These are phyloP conservation scores for Saussurea involucrata DNA, from an alignment of 129 eudicot genomes.

Conservation along the genomic window DNA sequence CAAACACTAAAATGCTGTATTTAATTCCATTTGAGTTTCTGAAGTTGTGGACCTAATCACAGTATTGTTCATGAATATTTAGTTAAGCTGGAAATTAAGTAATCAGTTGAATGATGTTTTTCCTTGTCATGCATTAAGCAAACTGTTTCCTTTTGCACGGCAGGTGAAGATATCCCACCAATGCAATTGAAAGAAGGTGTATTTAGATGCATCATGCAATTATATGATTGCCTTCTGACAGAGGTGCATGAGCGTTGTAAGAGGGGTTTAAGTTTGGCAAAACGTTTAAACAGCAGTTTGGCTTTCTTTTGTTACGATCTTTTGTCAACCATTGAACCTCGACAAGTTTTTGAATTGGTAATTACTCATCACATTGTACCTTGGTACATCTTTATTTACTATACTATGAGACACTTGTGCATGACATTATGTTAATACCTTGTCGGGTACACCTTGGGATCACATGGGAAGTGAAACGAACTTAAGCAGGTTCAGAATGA, in stretches of 20 bases:
- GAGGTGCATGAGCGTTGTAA: constrained; percentile 99
- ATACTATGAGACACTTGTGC: background rate
- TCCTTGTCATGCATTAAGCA: background rate
- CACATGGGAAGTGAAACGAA: background rate
- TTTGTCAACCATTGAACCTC: constrained; percentile 85
- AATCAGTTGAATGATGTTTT: constrained; percentile 1
- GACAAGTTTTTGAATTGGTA: constrained; percentile 99
- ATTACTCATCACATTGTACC: constrained; percentile 6
- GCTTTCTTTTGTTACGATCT: constrained; percentile 98
- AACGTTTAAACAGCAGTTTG: constrained; percentile 89
- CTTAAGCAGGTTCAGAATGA: background rate
- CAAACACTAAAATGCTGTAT: background rate
- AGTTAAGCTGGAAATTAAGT: background rate
- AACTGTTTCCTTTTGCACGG: constrained; percentile 15
- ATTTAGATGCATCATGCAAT: constrained; percentile 91
- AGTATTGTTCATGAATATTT: constrained; percentile 11
- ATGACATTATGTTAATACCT: background rate
- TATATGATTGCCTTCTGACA: constrained; percentile 94
- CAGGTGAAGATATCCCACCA: constrained; percentile 98
- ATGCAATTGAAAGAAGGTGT: constrained; percentile 99
- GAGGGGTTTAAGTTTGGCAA: constrained; percentile 89
- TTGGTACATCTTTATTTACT: background rate
- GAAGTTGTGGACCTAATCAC: background rate
- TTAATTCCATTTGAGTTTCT: background rate
- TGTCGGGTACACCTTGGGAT: background rate